A percentile compares a stretch with the other conserved stretches of the same genome.
Evolutionary conservation across 2,329 filamentous ascomycete species (phyloP).

Genomic region (Xylariaceae sp.): DNA sequence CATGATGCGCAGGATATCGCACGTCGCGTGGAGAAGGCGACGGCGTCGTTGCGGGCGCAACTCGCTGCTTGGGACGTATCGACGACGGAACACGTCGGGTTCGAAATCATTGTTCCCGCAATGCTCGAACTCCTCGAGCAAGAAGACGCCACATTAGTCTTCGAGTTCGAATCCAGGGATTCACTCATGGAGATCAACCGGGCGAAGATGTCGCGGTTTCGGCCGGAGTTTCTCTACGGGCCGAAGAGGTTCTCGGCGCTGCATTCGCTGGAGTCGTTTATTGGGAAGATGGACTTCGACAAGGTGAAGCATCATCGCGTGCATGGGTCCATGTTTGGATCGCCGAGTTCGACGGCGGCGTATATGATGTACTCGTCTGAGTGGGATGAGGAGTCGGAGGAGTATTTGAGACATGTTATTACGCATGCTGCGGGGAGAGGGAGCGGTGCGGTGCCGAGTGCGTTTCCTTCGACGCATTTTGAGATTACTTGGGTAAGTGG

Average conservation of each 20-base stretch:
- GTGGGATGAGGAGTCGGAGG: constrained; percentile 23
- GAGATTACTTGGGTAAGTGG: constrained; percentile 21
- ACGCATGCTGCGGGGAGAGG: constrained; percentile 12
- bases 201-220: constrained; percentile 29
- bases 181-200: constrained; percentile 24
- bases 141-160: constrained; percentile 22
- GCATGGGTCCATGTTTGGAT: constrained; percentile 34
- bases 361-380: constrained; percentile 22
- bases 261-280: constrained; percentile 38
- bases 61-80: constrained; percentile 31
- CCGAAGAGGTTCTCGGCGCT: constrained; percentile 28
- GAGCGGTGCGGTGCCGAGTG: constrained; percentile 22
- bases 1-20: constrained; percentile 13
- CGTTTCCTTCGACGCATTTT: constrained; percentile 22
- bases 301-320: constrained; percentile 32
- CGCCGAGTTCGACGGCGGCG: constrained; percentile 38
- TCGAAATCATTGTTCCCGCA: constrained; percentile 34
- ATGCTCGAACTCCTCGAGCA: constrained; percentile 29
- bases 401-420: constrained; percentile 21
- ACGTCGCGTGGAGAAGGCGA: constrained; percentile 20
- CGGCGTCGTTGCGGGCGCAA: constrained; percentile 18
- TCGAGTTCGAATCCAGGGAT: constrained; percentile 27
- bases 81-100: constrained; percentile 30
- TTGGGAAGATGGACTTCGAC: constrained; percentile 35
- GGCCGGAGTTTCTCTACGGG: constrained; percentile 28